Base-by-base conservation (phyloP, 2,329 filamentous ascomycete species). In the Aspergillus fructus region DNA sequence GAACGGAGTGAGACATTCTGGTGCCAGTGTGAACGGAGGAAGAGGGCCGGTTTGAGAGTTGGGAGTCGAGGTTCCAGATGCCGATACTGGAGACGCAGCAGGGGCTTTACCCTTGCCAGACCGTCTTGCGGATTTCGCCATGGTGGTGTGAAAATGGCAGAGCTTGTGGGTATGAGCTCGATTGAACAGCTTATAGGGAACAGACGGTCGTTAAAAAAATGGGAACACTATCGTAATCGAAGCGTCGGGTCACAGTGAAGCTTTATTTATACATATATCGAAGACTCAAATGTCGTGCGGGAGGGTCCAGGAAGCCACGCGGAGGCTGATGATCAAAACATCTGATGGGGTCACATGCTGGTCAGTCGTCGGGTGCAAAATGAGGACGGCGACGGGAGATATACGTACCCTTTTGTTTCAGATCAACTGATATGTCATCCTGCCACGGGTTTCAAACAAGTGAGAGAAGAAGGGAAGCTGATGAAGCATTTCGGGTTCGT, bases 11-110 rank as follows among this genome's bases (percentile, higher is more conserved):
- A 96, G 83, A 33, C 81, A 79, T 49, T 83, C 72, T 1, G 90
- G 85, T 0, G 86, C 85, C 58, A 79, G 79, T 64, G 83, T 83
- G 80, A 94, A 96, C 7, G 90, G 90, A 30, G 81, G 72, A 0
- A 87, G 87, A n/a, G 71, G 70, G 5, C 73, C 72, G 34, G 64
- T 62, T 57, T 67, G 61, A 15, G 68, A 70, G 55, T 60, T 69
- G 30, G 71, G 69, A n/a, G 70, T 72, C n/a, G 71, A 72, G 19
- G 64, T 27, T 39, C 67, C 64, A n/a, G 68, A 71, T 23, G 66
- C 63, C 3, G 66, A 64, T 24, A 59, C 50, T 33, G 68, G 64
- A 17, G 65, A 49, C 12, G 66, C 62, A 8, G 51, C 55, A 30
- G 68, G 59, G 33, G 64, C 64, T 54, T 70, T 73, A 33, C 62